Evolutionary conservation across 352 stramenopile species (phyloP).

Genomic region (Phytophthora litchii): DNA sequence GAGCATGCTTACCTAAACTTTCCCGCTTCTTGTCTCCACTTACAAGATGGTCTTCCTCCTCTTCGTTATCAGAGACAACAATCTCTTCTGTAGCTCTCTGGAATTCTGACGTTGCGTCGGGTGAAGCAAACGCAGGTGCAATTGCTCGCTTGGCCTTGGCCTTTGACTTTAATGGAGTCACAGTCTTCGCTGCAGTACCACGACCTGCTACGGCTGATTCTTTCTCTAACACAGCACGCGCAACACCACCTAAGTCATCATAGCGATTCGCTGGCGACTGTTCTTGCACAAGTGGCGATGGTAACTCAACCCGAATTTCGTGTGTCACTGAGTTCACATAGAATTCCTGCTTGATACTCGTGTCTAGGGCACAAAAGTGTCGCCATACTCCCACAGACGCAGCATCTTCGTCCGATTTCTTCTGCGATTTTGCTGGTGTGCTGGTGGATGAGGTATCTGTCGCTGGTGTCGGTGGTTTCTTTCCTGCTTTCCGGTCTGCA

Average conservation of each 20-base stretch:
- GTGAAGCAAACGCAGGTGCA: constrained; percentile 49
- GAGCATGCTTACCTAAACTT: constrained; percentile 38
- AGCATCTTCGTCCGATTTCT: constrained; percentile 20
- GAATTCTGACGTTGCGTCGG: constrained; percentile 44
- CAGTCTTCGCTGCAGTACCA: constrained; percentile 3
- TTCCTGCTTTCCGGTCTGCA: constrained; percentile 55
- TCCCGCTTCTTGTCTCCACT: constrained; percentile 16
- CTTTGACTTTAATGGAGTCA: constrained; percentile 29
- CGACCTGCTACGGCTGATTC: constrained; percentile 11
- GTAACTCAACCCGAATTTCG: constrained; percentile 73
- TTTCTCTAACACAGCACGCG: constrained; percentile 29
- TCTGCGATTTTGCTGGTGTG: constrained; percentile 23
- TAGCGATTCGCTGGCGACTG: constrained; percentile 65
- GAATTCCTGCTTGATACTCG: constrained; percentile 63
- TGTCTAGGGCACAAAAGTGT: constrained; percentile 68
- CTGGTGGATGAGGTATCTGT: constrained; percentile 19
- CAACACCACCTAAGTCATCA: constrained; percentile 39
- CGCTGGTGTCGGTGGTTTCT: constrained; percentile 26
- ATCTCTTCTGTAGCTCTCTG: constrained; percentile 44
- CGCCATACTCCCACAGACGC: constrained; percentile 60
- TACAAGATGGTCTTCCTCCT: constrained; percentile 16
- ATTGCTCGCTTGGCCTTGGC: constrained; percentile 42
- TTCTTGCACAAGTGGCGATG: constrained; percentile 51
- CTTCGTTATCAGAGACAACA: constrained; percentile 31
- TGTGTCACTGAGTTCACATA: constrained; percentile 80